Percentiles rank a stretch among this genome's conserved stretches.
Conservation (phyloP, 805 yeast species). For the Ogataea angusta region DNA sequence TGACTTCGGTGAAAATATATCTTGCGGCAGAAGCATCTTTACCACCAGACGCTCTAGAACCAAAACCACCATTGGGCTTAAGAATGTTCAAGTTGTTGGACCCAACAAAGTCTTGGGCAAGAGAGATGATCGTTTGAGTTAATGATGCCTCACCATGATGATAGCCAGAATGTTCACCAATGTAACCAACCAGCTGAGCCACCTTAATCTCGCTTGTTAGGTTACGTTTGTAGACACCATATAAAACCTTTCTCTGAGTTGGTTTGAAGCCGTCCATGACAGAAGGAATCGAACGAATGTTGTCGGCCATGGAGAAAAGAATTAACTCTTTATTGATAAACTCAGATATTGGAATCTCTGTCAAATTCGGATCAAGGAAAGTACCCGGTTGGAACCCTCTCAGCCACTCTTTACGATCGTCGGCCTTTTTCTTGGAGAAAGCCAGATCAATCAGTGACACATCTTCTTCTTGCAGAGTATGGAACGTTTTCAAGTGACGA, state of each 20-base stretch:
- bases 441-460: slow-evolving; percentile 81
- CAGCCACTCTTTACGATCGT: slow-evolving; percentile 96
- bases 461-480: slow-evolving; percentile 76
- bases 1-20: slow-evolving; percentile 86
- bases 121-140: slow-evolving; percentile 83
- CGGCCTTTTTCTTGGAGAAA: slow-evolving; percentile 91
- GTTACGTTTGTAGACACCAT: slow-evolving; percentile 81
- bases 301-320: slow-evolving; percentile 94
- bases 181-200: slow-evolving; percentile 85
- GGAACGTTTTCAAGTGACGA: slow-evolving; percentile 81
- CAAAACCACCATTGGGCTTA: slow-evolving; percentile 92
- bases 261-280: slow-evolving; percentile 95
- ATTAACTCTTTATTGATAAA: slow-evolving; percentile 94
- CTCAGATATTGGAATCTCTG: slow-evolving; percentile 82
- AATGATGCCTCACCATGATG: slow-evolving; percentile 94
- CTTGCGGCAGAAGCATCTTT: slow-evolving; percentile 98
- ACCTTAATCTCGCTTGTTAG: slow-evolving; percentile 78
- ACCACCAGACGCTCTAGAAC: slow-evolving; percentile 96
- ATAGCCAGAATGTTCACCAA: slow-evolving; percentile 84
- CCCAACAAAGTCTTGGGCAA: slow-evolving; percentile 95
- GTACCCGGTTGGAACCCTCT: slow-evolving; percentile 91
- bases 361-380: slow-evolving; percentile 73
- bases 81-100: slow-evolving; percentile 82
- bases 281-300: slow-evolving; percentile 91
- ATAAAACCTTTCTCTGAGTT: slow-evolving; percentile 91